Evolutionary conservation across 2,329 filamentous ascomycete genomes (phyloP), one percentile per base, ranked within the genome.

Genomic region (Penicillium hesseltinei): DNA sequence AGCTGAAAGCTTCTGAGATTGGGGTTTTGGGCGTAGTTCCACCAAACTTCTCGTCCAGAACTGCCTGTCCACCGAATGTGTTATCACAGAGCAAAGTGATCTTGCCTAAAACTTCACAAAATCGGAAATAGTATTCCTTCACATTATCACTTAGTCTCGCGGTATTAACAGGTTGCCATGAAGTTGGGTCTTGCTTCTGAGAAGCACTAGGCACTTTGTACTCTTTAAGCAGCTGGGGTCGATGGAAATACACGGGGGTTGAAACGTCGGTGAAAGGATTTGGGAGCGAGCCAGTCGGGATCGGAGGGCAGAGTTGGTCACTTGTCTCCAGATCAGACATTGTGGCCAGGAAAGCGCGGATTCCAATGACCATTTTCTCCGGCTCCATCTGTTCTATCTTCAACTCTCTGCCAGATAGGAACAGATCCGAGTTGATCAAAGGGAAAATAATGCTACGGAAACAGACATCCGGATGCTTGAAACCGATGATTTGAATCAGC

Each of bases 11-110:
- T 58, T 97, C 94, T 1, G 92, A 83, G 65, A 97, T 93, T 1
- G 95, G 94, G 0, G 94, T 99, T 74, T 97, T 97, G 0, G 94
- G 92, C 0, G 90, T 89, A 9, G 89, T 85, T 45, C 89, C 87
- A 59, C 84, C 90, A 71, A 97, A 96, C 70, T 97, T 97, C 73
- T 99, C 95, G 69, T 99, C 94, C 47, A 97, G 76, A 0, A 91
- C 91, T 33, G 93, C 94, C 77, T 99, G 94, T 0, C 94, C 94
- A 51, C 94, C 95, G 77, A 99, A 99, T 0, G 93, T 90, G 67
- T 96, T 94, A 73, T 99, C 94, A 74, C 94, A 99, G 35, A 97
- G 88, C 44, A 97, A 89, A 2, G 92, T 96, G 55, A 99, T 95
- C 71, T 96, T 95, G 27, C 93, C 94, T 8, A 99, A 79, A 25